Percentiles rank a stretch among this genome's conserved stretches.
phyloP scores from a whole-genome alignment of 495 filamentous ascomycete genomes.

The Parathielavia appendiculata region DNA sequence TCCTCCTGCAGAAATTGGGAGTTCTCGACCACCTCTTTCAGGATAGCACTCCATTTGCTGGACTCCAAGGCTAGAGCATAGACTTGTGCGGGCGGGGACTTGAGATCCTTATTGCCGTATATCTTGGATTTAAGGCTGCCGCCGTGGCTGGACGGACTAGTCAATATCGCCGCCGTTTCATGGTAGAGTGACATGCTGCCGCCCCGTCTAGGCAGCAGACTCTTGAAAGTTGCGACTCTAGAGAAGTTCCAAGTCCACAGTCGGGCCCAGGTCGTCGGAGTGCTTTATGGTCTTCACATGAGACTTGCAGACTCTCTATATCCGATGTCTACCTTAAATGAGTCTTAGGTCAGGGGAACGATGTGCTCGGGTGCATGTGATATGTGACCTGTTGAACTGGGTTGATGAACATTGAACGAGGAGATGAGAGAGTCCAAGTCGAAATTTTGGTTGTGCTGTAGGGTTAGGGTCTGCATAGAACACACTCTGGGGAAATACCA shows the following conservation, averaged over 20 bases:
- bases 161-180: constrained; percentile 73
- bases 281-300: too few relatives aligned
- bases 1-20: constrained; percentile 66
- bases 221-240: neutral
- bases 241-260: neutral
- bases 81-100: constrained; percentile 72
- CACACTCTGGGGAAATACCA: neutral
- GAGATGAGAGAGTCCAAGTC: too few relatives aligned
- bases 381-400: too few relatives aligned
- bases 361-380: too few relatives aligned
- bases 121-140: constrained; percentile 80
- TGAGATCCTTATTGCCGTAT: constrained; percentile 63
- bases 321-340: too few relatives aligned
- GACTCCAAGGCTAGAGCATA: constrained; percentile 82
- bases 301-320: too few relatives aligned
- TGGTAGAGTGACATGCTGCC: constrained; percentile 81
- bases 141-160: constrained; percentile 51
- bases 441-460: too few relatives aligned
- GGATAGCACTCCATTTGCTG: constrained; percentile 79
- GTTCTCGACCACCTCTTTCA: constrained; percentile 80
- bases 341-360: too few relatives aligned
- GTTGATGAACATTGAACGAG: too few relatives aligned
- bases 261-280: neutral
- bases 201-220: neutral
- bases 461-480: neutral